Conservation (phyloP, 768 basidiomycete genomes). For the Macrolepiota dolichaula region DNA sequence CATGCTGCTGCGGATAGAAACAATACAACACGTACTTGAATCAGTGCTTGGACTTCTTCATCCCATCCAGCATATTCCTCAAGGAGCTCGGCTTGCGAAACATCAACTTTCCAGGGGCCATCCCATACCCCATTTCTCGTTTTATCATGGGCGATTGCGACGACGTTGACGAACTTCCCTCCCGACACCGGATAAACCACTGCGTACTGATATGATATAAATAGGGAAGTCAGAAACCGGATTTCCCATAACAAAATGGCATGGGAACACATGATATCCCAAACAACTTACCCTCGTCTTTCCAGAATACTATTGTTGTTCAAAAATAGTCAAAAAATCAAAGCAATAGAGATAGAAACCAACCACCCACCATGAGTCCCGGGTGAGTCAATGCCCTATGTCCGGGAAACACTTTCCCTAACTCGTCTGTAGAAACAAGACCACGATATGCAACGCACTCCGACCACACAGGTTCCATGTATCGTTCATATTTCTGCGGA, state of each 20-base stretch:
- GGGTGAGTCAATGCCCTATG: slow-evolving; percentile 20
- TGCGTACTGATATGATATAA: slow-evolving; percentile 31
- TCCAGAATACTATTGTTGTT: slow-evolving; percentile 16
- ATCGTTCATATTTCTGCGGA: slow-evolving; percentile 11
- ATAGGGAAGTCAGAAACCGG: background rate
- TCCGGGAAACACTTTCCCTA: slow-evolving; percentile 19
- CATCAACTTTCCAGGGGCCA: slow-evolving; percentile 17
- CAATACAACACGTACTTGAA: slow-evolving; percentile 11
- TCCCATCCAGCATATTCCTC: slow-evolving; percentile 15
- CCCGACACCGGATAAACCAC: slow-evolving; percentile 46
- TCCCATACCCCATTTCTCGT: slow-evolving; percentile 11
- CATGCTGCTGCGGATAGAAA: background rate
- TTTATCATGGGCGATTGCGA: slow-evolving; percentile 27
- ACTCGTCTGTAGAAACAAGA: slow-evolving; percentile 24
- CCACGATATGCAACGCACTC: slow-evolving; percentile 32
- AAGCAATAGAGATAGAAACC: background rate
- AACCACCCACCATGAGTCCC: slow-evolving; percentile 10
- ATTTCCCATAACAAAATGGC: background rate
- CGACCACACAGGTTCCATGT: slow-evolving; percentile 30
- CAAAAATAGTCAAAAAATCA: background rate
- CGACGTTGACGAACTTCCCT: slow-evolving; percentile 46
- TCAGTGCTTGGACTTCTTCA: slow-evolving; percentile 15
- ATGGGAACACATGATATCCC: too few relatives aligned
- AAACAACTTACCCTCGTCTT: slow-evolving; percentile 17
- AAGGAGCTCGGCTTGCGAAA: slow-evolving; percentile 11